Base-by-base conservation (phyloP, 2,329 filamentous ascomycete genomes). In the Fusarium euwallaceae region DNA sequence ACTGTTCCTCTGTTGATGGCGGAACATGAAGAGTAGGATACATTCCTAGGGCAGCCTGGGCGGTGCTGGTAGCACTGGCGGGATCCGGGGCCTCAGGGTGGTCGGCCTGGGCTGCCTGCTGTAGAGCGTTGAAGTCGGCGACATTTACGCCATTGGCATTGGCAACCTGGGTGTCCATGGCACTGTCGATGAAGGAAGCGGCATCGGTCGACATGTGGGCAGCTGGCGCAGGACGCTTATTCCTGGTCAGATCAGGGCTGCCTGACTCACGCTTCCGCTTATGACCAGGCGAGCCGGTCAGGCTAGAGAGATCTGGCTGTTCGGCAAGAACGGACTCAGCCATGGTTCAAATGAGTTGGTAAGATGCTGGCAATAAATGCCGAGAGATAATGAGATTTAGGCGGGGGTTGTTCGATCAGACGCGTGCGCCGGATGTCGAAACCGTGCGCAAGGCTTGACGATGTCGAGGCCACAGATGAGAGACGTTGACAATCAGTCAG, bases 21-120 rank as follows among this genome's bases (percentile, higher is more conserved):
- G 89, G 89, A 4, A 91, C 87, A 72, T 91, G 89, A 4, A 91
- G 82, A 2, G 88, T 89, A 6, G 89, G 89, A 77, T 90, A 91
- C 86, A 91, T 89, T 66, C 87, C 87, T 4, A 91, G 82, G 32
- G 89, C 89, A 14, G 89, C 89, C 45, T 90, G 89, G 6, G 89
- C 89, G 16, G 89, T 91, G 76, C 85, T 90, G 5, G 89, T 89
- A 22, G 88, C 89, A 76, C 87, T 88, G 65, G 86, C 83, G 12
- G 87, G 84, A 72, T 90, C 87, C 14, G 87, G 79, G 11, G 84
- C 80, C 61, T 88, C 87, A 14, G 83, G 81, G 71, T 88, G 87
- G 20, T 88, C 82, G 27, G 80, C 82, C 53, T 82, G 81, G 7
- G 88, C 84, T 11, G 88, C 88, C 76, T 90, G 88, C 73, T 89